These are phyloP conservation scores for Prinsepia uniflora DNA, from an alignment of 306 rosid genomes.

Conservation along the genomic window DNA sequence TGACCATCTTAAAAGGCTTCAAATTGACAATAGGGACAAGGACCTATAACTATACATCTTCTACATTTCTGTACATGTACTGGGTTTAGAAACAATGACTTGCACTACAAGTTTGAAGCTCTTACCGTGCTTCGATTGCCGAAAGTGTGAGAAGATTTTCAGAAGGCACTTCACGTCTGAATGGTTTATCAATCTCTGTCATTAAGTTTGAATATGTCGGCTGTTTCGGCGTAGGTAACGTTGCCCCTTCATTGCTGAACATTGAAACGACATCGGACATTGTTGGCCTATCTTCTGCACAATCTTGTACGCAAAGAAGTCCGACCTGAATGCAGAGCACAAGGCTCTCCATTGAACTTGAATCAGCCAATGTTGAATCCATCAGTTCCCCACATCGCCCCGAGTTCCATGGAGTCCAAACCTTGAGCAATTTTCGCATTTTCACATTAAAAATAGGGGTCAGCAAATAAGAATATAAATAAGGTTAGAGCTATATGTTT, in stretches of 20 bases:
- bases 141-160: slow-evolving; percentile 15
- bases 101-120: background rate
- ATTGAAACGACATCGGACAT: slow-evolving; percentile 26
- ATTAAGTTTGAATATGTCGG: background rate
- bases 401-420: slow-evolving; percentile 19
- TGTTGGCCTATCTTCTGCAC: slow-evolving; percentile 24
- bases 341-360: background rate
- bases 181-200: background rate
- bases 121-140: slow-evolving; percentile 3
- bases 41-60: background rate
- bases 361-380: slow-evolving; percentile 13
- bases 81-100: background rate
- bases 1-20: background rate
- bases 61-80: background rate
- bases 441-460: background rate
- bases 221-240: slow-evolving; percentile 12
- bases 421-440: slow-evolving; percentile 8
- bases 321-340: slow-evolving; percentile 19
- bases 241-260: slow-evolving; percentile 17
- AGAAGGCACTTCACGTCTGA: background rate
- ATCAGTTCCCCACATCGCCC: slow-evolving; percentile 8
- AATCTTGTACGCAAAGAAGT: slow-evolving; percentile 21
- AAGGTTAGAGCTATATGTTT: background rate
- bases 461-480: background rate
- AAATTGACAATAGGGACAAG: background rate